phyloP scores from a whole-genome alignment of 306 rosid genomes.

The Citrullus amarus region DNA sequence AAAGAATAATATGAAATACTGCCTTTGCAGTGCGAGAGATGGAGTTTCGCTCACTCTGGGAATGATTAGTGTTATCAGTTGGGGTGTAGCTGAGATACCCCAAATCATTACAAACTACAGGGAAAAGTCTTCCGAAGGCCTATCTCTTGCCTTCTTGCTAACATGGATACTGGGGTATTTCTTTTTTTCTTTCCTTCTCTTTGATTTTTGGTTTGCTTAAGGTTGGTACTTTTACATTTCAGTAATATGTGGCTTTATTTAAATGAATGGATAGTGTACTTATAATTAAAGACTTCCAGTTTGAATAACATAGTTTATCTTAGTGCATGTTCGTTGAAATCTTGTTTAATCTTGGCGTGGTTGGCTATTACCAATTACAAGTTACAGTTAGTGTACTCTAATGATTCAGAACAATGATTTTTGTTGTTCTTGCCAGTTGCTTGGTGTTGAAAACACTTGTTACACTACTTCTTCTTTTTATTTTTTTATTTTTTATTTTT shows the following conservation, averaged over 20 bases:
- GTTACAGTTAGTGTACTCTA: background rate
- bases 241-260: background rate
- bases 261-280: background rate
- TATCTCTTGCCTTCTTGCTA: constrained; percentile 58
- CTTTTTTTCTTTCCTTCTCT: background rate
- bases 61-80: constrained; percentile 41
- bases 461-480: background rate
- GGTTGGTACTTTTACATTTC: background rate
- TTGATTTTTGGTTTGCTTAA: background rate
- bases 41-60: constrained; percentile 54
- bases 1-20: constrained; percentile 17
- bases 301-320: background rate
- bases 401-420: background rate
- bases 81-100: constrained; percentile 86
- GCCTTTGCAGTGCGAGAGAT: constrained; percentile 31
- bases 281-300: background rate
- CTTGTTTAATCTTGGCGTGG: background rate
- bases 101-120: constrained; percentile 57
- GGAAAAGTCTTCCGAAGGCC: constrained; percentile 60
- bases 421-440: background rate
- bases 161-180: constrained; percentile 74
- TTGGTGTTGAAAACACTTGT: background rate
- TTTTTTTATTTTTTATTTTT: no score
- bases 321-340: background rate
- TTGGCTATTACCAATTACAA: background rate